These are phyloP conservation scores for Bondarzewia mesenterica DNA, from an alignment of 1,284 basidiomycete species.

Conservation along the genomic window DNA sequence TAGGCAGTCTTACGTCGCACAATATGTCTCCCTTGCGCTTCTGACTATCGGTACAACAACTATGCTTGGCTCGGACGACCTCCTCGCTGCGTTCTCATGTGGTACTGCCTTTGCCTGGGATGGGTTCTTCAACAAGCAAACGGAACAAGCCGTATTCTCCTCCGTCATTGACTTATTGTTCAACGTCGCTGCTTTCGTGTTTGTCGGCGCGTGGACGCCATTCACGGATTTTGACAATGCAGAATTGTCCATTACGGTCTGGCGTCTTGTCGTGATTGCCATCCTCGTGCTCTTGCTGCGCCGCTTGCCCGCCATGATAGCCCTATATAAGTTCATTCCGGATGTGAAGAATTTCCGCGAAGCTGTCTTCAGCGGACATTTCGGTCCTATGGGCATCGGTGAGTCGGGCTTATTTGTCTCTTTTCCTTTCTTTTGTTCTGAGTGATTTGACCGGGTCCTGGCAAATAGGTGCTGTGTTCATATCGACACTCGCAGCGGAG, in stretches of 20 bases:
- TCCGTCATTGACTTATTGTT: slow-evolving; percentile 92
- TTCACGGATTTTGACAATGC: slow-evolving; percentile 69
- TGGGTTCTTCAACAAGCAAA: slow-evolving; percentile 95
- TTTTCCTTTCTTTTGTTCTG: slow-evolving; percentile 13
- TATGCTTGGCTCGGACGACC: slow-evolving; percentile 88
- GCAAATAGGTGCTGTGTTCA: slow-evolving; percentile 75
- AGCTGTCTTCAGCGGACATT: slow-evolving; percentile 86
- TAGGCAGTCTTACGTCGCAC: slow-evolving; percentile 82
- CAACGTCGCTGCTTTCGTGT: slow-evolving; percentile 88
- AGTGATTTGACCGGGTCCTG: slow-evolving; percentile 6
- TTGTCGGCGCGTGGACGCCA: slow-evolving; percentile 92
- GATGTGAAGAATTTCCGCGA: slow-evolving; percentile 88
- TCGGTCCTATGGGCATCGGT: slow-evolving; percentile 89
- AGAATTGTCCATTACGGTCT: slow-evolving; percentile 64
- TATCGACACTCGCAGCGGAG: slow-evolving; percentile 76
- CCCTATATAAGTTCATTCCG: slow-evolving; percentile 84
- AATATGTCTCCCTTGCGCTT: slow-evolving; percentile 72
- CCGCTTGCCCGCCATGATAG: slow-evolving; percentile 78
- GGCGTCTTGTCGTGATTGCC: slow-evolving; percentile 78
- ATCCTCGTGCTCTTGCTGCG: slow-evolving; percentile 74
- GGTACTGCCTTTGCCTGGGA: slow-evolving; percentile 99
- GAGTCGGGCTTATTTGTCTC: slow-evolving; percentile 19
- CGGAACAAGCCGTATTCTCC: slow-evolving; percentile 91
- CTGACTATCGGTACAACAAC: slow-evolving; percentile 81
- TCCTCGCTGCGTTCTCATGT: slow-evolving; percentile 90